Evolutionary conservation across 2,329 filamentous ascomycete species (phyloP).

Genomic region (Sordariomycetes sp.): DNA sequence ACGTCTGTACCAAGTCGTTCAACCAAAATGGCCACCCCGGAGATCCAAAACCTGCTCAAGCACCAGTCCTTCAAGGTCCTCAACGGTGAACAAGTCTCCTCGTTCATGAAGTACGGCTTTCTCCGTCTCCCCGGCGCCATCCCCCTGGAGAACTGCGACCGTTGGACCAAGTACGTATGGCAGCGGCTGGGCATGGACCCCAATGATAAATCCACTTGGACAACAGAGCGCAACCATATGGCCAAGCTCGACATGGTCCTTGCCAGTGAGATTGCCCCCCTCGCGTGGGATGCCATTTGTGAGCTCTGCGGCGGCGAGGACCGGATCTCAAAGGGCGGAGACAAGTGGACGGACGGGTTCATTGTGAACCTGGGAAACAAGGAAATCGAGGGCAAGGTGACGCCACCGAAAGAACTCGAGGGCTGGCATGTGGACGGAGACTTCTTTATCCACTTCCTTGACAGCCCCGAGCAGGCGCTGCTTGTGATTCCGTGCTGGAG

Average conservation of each 20-base stretch:
- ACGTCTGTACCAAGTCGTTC: too few relatives aligned
- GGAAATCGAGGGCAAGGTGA: slow-evolving; percentile 35
- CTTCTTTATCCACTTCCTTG: slow-evolving; percentile 62
- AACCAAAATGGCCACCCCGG: too few relatives aligned
- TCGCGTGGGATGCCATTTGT: slow-evolving; percentile 56
- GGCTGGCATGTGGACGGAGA: slow-evolving; percentile 65
- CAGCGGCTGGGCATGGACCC: slow-evolving; percentile 54
- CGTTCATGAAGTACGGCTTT: too few relatives aligned
- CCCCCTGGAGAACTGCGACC: slow-evolving; percentile 13
- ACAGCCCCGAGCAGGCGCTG: slow-evolving; percentile 57
- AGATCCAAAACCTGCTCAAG: too few relatives aligned
- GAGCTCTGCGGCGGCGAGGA: slow-evolving; percentile 55
- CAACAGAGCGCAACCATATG: slow-evolving; percentile 52
- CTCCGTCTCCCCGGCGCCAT: too few relatives aligned
- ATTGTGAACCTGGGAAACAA: slow-evolving; percentile 59
- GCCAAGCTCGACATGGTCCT: slow-evolving; percentile 43
- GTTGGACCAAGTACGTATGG: slow-evolving; percentile 38
- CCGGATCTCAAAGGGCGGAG: slow-evolving; percentile 32
- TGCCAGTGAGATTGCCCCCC: slow-evolving; percentile 46
- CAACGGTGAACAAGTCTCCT: too few relatives aligned
- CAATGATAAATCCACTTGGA: slow-evolving; percentile 55
- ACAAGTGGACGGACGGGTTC: slow-evolving; percentile 52
- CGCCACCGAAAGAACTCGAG: slow-evolving; percentile 38
- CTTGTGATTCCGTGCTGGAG: slow-evolving; percentile 59
- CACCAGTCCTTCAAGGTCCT: too few relatives aligned